Evolutionary conservation across 345 rosid genomes (phyloP).

Genomic region (Gynandropsis gynandra): DNA sequence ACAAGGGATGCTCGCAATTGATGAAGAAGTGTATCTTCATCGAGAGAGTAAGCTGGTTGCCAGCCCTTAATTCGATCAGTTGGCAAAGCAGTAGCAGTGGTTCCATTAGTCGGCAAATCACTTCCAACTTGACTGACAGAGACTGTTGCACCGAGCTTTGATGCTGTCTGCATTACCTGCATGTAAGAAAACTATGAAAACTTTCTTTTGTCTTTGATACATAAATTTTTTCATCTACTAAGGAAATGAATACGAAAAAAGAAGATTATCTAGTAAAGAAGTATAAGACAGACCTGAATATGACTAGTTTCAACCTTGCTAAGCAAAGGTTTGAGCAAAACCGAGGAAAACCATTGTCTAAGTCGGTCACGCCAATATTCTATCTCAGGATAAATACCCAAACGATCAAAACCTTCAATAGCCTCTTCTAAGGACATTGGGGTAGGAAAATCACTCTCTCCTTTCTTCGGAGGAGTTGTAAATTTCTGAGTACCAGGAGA

Average conservation of each 20-base stretch:
- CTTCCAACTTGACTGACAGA: conserved; percentile 73
- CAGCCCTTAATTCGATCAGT: conserved; percentile 62
- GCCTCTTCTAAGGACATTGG: conserved; percentile 90
- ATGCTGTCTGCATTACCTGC: conserved; percentile 81
- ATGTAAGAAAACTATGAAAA: conserved; percentile 18
- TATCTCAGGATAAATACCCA: conserved; percentile 86
- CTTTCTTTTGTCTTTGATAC: conserved; percentile 9
- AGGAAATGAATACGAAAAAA: conserved; percentile 8
- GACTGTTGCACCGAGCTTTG: conserved; percentile 61
- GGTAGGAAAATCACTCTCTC: conserved; percentile 84
- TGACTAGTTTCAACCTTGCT: conserved; percentile 81
- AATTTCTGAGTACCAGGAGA: conserved; percentile 96
- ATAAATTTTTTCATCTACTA: conserved; percentile 2
- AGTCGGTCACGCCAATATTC: conserved; percentile 88
- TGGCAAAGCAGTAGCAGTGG: conserved; percentile 40
- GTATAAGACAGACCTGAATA: conserved; percentile 45
- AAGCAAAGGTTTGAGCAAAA: conserved; percentile 67
- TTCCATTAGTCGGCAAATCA: conserved; percentile 39
- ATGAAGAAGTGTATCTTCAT: conserved; percentile 82
- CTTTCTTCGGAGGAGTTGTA: conserved; percentile 92
- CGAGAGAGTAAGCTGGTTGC: conserved; percentile 66
- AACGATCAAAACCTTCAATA: conserved; percentile 63
- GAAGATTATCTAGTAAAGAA: conserved; percentile 2
- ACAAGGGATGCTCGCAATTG: conserved; percentile 71
- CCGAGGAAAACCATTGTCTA: conserved; percentile 92